Conservation (phyloP, 805 yeast species). For the Groenewaldozyma tartarivorans region DNA sequence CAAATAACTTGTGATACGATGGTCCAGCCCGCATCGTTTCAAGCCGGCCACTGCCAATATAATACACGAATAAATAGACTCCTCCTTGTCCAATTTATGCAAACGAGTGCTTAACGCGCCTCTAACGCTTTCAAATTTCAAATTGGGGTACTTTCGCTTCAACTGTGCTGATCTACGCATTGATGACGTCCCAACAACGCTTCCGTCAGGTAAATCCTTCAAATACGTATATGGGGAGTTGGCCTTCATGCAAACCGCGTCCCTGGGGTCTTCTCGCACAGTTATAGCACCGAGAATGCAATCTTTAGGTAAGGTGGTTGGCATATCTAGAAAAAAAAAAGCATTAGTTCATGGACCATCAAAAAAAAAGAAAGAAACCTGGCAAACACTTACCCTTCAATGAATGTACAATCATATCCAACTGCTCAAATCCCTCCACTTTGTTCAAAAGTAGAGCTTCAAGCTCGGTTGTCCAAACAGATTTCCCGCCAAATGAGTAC, state of each 20-base stretch:
- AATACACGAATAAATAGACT: constrained; percentile 57
- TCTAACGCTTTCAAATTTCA: constrained; percentile 74
- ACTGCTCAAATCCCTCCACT: constrained; percentile 50
- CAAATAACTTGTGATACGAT: constrained; percentile 65
- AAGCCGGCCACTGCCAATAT: constrained; percentile 92
- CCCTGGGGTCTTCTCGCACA: constrained; percentile 85
- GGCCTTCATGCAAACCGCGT: constrained; percentile 70
- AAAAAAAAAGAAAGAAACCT: not conserved
- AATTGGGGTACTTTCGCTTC: constrained; percentile 63
- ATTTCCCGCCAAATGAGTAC: constrained; percentile 92
- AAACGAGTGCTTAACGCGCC: constrained; percentile 80
- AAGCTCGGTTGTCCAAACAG: constrained; percentile 92
- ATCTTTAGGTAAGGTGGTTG: constrained; percentile 82
- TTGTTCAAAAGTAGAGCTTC: constrained; percentile 61
- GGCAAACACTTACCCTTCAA: constrained; percentile 57
- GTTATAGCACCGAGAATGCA: constrained; percentile 84
- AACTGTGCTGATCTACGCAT: constrained; percentile 90
- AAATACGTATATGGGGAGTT: constrained; percentile 56
- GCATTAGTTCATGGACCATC: not conserved
- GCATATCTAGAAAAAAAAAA: constrained; percentile 33
- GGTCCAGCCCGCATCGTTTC: constrained; percentile 57
- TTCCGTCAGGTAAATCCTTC: constrained; percentile 70
- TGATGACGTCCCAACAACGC: constrained; percentile 90
- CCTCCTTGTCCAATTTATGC: constrained; percentile 65
- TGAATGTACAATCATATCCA: constrained; percentile 89